Evolutionary conservation across 805 yeast genomes (phyloP), one percentile per base, ranked within the genome.

Genomic region (Yarrowia phangngaensis): DNA sequence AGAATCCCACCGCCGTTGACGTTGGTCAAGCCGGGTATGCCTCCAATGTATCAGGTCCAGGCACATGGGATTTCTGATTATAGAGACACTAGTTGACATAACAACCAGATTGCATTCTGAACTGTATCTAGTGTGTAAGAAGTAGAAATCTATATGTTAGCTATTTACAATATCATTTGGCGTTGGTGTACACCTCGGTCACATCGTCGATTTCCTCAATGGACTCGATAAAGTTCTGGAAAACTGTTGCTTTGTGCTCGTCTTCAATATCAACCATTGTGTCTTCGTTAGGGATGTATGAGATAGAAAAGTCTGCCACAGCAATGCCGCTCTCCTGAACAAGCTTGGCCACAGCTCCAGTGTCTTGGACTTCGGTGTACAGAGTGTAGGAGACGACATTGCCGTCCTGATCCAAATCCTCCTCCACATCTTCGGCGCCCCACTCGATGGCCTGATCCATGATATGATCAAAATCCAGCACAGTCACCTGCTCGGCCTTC

Each of bases 141-240:
- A n/a, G n/a, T n/a, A n/a, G n/a, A n/a, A n/a, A n/a, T 22, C 24
- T 22, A 7, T 9, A 7, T 22, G 7, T 9, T 9, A 38, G 32
- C 45, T 38, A 38, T 38, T 23, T 38, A 38, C 45, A n/a, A 38
- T 27, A 22, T 9, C 30, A 29, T 52, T 68, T 72, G 56, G 77
- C 69, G 61, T 87, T 90, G 22, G 85, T 75, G 66, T 84, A 85
- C 52, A 84, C 78, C 54, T 78, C 86, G 6, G 86, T 79, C 15
- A 90, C 84, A 57, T 92, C 97, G 41, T 82, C 87, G n/a, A 87
- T 68, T 24, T 80, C 86, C 48, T 86, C 94, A 35, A 90, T 68
- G 38, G 71, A 70, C 16, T 63, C 68, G 24, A 82, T 63, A 26
- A 88, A 76, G 58, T 78, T 83, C 12, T 73, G 73, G 57, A 78